Percentiles rank a stretch among this genome's conserved stretches.
Conservation (phyloP, 768 basidiomycete species). For the Leccinum imitatum region DNA sequence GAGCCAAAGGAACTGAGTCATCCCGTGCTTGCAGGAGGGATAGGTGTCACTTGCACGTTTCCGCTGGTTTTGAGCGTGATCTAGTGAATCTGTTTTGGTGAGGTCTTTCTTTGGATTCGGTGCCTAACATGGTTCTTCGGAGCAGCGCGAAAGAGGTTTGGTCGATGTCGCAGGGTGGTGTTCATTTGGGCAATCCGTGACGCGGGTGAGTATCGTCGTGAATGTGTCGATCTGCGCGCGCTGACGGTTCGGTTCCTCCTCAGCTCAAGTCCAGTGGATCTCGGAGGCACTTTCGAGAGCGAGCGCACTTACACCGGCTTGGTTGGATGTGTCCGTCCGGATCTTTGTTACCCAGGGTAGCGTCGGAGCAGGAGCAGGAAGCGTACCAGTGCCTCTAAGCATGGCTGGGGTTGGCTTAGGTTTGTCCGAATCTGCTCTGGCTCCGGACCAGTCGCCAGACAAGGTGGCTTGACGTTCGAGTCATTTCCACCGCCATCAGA, state of each 20-base stretch:
- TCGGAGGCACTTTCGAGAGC: conserved; percentile 34
- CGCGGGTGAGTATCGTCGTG: conserved; percentile 33
- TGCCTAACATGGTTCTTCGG: conserved; percentile 10
- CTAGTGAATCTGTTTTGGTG: conserved; percentile 32
- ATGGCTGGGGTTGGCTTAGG: not conserved
- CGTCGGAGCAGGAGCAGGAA: conserved; percentile 5
- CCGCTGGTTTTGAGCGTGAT: conserved; percentile 45
- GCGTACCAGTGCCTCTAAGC: not conserved
- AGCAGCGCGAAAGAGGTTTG: conserved; percentile 19
- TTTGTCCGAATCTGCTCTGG: not conserved
- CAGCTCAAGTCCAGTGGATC: conserved; percentile 40
- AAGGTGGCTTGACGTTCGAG: conserved; percentile 2
- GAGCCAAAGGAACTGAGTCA: not conserved
- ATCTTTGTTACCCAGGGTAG: conserved; percentile 39
- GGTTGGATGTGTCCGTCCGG: conserved; percentile 38
- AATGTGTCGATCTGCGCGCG: no score
- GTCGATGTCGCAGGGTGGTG: conserved; percentile 38
- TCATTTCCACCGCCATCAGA: conserved; percentile 15
- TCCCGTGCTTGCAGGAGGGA: conserved; percentile 38
- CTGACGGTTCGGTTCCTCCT: not conserved
- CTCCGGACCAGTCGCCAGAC: conserved; percentile 20
- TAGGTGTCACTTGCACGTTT: conserved; percentile 48
- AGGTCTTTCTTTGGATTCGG: not conserved
- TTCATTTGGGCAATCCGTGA: conserved; percentile 56
- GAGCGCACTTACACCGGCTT: conserved; percentile 28